Evolutionary conservation across 2,329 filamentous ascomycete species (phyloP), one percentile per base, ranked within the genome.

Genomic region (Cytospora chrysosperma): DNA sequence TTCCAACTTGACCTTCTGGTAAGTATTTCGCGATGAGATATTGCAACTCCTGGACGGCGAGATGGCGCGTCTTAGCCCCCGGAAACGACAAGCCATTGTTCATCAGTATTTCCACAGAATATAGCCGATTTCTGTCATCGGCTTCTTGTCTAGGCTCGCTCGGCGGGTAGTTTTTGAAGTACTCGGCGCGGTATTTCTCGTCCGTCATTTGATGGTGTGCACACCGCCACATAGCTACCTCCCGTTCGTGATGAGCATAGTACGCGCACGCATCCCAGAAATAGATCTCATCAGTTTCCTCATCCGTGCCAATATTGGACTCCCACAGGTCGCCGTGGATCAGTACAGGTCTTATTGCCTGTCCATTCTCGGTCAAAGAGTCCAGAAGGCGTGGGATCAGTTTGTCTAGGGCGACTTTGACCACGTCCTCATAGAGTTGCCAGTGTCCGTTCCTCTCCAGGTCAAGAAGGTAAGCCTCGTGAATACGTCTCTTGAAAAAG

Each of bases 291-390:
- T 69, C 71, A 0, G 70, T 78, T 4, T 69, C 59, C 1, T 63
- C 59, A 32, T 73, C 70, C 7, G 72, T 73, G 0, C 74, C 75
- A 1, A 71, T 68, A 61, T 80, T 81, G 1, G 70, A 73, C 55
- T 79, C 74, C 77, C 76, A 79, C 2, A 79, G 67, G 67, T 79
- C 76, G 0, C 76, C 77, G 62, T 78, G 76, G 19, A 77, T 73
- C 52, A 78, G 67, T 24, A 66, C 65, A 1, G 74, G 73, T 52
- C 67, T 70, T 12, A 75, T 49, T 0, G 72, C 71, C 27, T 68
- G 70, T 7, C 75, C 43, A 2, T 72, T 66, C 1, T 55, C 15
- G 57, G 72, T 66, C 15, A 75, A 43, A 0, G 67, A 67, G 1
- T 68, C 71, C 5, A 75, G 58, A 0, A 73, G 62, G 1, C 69